phyloP scores from a whole-genome alignment of 208 protist species.

The Angomonas ambiguus region DNA sequence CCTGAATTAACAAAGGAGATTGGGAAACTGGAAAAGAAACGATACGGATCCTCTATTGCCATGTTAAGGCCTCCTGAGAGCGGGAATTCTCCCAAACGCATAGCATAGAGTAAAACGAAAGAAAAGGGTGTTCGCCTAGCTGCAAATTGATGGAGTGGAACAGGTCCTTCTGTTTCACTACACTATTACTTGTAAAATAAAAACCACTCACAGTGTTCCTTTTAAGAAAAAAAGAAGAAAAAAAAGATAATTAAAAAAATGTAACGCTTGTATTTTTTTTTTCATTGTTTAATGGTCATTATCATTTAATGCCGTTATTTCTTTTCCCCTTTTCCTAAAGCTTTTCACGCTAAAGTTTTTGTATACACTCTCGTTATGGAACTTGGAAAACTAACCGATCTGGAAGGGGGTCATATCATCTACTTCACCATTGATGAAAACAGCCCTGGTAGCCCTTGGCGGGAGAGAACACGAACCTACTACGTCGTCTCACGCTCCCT shows the following conservation, averaged over 20 bases:
- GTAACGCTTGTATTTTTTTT: too few relatives aligned
- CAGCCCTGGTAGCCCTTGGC: conserved; percentile 42
- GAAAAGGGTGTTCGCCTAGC: too few relatives aligned
- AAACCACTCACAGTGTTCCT: too few relatives aligned
- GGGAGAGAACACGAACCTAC: conserved; percentile 27
- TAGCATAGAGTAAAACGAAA: too few relatives aligned
- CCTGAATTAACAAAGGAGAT: conserved; percentile 56
- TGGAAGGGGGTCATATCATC: conserved; percentile 31
- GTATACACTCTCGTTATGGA: conserved; percentile 3
- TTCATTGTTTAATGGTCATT: too few relatives aligned
- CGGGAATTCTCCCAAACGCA: too few relatives aligned
- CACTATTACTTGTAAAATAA: too few relatives aligned
- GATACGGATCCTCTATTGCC: conserved; percentile 60
- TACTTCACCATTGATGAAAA: conserved; percentile 61
- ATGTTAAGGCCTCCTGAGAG: conserved; percentile 57
- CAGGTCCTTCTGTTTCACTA: too few relatives aligned
- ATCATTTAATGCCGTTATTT: too few relatives aligned
- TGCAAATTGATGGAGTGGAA: too few relatives aligned
- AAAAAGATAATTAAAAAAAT: not conserved
- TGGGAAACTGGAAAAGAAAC: conserved; percentile 34
- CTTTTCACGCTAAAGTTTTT: too few relatives aligned
- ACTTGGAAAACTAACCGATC: not conserved
- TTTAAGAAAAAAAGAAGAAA: not conserved
- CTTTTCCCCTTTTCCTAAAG: conserved; percentile 3
- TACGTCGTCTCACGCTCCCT: conserved; percentile 42